phyloP scores from a whole-genome alignment of 208 protist genomes.

The Sergeia podlipaevii region DNA sequence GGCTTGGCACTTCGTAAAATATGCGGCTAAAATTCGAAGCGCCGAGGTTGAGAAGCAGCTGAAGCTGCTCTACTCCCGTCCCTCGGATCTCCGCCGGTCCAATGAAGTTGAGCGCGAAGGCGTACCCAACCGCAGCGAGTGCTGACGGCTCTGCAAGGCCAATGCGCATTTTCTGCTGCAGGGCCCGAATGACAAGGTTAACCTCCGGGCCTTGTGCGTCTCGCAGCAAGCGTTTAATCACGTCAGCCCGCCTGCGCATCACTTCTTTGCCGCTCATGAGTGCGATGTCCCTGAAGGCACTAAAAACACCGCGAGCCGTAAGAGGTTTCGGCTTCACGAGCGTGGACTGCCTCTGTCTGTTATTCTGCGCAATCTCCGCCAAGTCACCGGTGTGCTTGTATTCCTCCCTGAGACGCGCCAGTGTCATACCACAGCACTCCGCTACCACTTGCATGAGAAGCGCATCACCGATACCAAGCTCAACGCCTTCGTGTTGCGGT shows the following conservation, averaged over 20 bases:
- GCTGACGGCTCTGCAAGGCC: conserved; percentile 96
- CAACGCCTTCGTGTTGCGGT: conserved; percentile 95
- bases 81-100: conserved; percentile 20
- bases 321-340: conserved; percentile 92
- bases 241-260: conserved; percentile 86
- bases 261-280: conserved; percentile 86
- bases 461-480: conserved; percentile 97
- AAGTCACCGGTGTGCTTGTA: conserved; percentile 94
- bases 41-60: conserved; percentile 58
- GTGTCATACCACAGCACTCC: conserved; percentile 92
- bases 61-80: conserved; percentile 51
- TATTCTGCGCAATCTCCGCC: conserved; percentile 92
- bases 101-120: conserved; percentile 82
- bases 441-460: conserved; percentile 95
- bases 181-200: conserved; percentile 94
- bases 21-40: conserved; percentile 52
- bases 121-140: conserved; percentile 93
- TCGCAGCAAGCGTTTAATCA: conserved; percentile 94
- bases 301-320: conserved; percentile 90
- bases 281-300: conserved; percentile 89
- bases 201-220: conserved; percentile 90
- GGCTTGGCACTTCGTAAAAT: conserved; percentile 82
- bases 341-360: conserved; percentile 82
- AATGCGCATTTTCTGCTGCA: conserved; percentile 98
- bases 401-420: conserved; percentile 79